A percentile compares a stretch with the other conserved stretches of the same genome.
phyloP scores from a whole-genome alignment of 2,329 filamentous ascomycete genomes.

The Stemphylium beticola region DNA sequence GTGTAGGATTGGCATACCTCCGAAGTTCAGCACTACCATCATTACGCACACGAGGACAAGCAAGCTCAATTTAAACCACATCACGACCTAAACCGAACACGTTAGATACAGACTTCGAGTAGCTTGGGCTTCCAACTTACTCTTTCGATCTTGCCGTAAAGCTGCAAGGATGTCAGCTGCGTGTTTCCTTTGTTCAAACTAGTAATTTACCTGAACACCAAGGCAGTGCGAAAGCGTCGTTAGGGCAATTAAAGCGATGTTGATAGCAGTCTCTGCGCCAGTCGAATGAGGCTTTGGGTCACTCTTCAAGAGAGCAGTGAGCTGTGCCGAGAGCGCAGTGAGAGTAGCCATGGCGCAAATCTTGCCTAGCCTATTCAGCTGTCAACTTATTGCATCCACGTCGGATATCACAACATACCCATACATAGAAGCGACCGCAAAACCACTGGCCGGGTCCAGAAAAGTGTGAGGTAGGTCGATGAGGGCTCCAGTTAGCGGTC shows the following conservation, averaged over 20 bases:
- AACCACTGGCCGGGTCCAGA: constrained; percentile 29
- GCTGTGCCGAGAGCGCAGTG: constrained; percentile 28
- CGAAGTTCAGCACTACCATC: constrained; percentile 37
- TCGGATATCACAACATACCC: background rate
- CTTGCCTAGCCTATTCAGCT: constrained; percentile 20
- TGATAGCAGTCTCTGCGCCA: constrained; percentile 26
- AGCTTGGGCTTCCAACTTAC: background rate
- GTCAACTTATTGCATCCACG: background rate
- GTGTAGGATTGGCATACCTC: constrained; percentile 19
- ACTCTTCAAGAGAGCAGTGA: constrained; percentile 26
- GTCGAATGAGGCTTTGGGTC: constrained; percentile 14
- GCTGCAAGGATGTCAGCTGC: constrained; percentile 15
- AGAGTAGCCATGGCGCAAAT: constrained; percentile 33
- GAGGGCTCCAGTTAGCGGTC: constrained; percentile 29
- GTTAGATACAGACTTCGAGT: background rate
- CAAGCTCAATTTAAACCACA: constrained; percentile 40
- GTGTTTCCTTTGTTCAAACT: accelerated
- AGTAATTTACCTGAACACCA: constrained; percentile 26
- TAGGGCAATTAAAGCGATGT: constrained; percentile 26
- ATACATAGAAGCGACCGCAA: constrained; percentile 30
- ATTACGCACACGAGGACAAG: constrained; percentile 33
- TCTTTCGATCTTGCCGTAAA: constrained; percentile 42
- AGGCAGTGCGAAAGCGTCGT: constrained; percentile 35
- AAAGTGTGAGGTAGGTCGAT: constrained; percentile 34
- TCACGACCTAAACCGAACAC: constrained; percentile 25